These are phyloP conservation scores for Fusarium sp. DNA, from an alignment of 2,329 filamentous ascomycete species.

Conservation along the genomic window DNA sequence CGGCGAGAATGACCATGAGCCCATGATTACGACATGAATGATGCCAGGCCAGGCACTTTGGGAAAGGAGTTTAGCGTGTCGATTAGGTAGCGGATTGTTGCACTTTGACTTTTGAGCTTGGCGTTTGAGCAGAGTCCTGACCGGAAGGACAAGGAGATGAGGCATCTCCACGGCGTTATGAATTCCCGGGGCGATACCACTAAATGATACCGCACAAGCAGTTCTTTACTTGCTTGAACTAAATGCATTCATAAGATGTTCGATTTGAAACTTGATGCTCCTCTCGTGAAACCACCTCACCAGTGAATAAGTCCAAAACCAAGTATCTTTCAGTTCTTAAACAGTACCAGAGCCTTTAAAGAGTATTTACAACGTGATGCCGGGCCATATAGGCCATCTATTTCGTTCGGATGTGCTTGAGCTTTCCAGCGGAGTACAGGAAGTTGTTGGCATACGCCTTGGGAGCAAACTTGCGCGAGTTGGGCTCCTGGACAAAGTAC, in stretches of 20 bases:
- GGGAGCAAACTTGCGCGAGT: constrained; percentile 83
- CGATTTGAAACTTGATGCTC: neutral
- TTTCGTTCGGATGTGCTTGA: constrained; percentile 89
- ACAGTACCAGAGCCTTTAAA: constrained; percentile 33
- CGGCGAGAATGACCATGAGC: constrained; percentile 59
- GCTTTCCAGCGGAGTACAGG: constrained; percentile 82
- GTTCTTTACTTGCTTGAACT: neutral
- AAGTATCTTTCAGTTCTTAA: neutral
- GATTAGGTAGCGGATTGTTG: constrained; percentile 23
- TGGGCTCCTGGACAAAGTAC: constrained; percentile 98
- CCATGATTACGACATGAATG: constrained; percentile 64
- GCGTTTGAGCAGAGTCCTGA: constrained; percentile 36
- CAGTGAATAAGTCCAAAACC: neutral
- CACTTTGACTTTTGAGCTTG: constrained; percentile 23
- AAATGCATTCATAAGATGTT: neutral
- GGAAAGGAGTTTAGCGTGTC: constrained; percentile 27
- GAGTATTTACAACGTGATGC: constrained; percentile 46
- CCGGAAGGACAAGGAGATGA: constrained; percentile 24
- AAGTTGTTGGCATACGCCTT: constrained; percentile 99
- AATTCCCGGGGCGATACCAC: neutral
- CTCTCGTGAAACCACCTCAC: neutral
- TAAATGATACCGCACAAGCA: neutral
- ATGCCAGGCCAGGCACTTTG: constrained; percentile 13
- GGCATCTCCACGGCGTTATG: constrained; percentile 31
- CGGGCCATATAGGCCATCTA: constrained; percentile 56